Conservation (phyloP, 108 stramenopile species). For the Cyclotella baltica region DNA sequence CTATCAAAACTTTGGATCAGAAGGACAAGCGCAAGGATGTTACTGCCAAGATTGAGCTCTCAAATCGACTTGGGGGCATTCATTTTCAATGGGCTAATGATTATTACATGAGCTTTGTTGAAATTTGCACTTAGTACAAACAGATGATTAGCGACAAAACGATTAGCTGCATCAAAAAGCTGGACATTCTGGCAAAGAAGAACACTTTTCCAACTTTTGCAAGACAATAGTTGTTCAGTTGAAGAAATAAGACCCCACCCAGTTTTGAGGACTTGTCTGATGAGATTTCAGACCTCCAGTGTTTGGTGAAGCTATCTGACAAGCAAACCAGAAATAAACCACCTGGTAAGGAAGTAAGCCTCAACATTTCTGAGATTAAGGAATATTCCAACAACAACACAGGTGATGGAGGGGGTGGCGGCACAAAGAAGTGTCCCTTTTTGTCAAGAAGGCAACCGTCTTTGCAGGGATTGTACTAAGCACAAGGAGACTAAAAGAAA, state of each 20-base stretch:
- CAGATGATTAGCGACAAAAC: background rate
- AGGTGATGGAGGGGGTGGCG: too few species aligned
- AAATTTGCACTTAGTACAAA: background rate
- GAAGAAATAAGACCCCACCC: background rate
- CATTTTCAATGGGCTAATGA: background rate
- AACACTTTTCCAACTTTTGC: background rate
- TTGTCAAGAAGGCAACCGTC: background rate
- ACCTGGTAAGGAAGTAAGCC: background rate
- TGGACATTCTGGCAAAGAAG: constrained; percentile 1
- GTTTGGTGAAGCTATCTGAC: background rate
- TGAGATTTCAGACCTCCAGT: background rate
- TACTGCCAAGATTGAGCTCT: background rate
- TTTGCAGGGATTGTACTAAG: background rate
- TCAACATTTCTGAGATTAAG: background rate
- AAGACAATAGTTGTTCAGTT: background rate
- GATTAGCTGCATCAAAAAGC: background rate
- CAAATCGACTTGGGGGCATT: background rate
- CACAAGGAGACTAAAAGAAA: background rate
- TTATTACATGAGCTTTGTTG: background rate
- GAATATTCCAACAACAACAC: background rate
- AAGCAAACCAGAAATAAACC: background rate
- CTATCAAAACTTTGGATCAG: background rate
- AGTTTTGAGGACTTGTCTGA: background rate
- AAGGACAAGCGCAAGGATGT: background rate
- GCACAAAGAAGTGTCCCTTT: too few species aligned